Evolutionary conservation across 2,329 filamentous ascomycete genomes (phyloP).

Genomic region (Cercospora sp.): DNA sequence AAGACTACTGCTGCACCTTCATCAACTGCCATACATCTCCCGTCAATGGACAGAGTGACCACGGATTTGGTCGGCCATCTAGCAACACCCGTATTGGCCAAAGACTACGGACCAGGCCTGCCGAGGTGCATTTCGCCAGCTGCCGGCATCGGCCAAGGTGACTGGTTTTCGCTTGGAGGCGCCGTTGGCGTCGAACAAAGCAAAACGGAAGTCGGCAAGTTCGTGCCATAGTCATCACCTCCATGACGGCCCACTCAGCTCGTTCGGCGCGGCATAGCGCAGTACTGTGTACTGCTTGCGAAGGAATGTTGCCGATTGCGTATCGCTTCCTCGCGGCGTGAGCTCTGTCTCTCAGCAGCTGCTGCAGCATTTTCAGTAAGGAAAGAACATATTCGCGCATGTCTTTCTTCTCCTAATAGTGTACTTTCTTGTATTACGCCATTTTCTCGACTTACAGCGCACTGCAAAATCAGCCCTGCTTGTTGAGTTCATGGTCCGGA

Average conservation of each 20-base stretch:
- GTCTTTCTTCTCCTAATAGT: neutral
- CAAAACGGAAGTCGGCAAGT: slow-evolving; percentile 4
- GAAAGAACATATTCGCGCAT: neutral
- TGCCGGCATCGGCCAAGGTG: slow-evolving; percentile 15
- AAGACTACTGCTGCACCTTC: neutral
- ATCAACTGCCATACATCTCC: neutral
- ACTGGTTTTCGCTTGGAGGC: neutral
- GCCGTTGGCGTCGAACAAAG: neutral
- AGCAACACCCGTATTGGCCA: neutral
- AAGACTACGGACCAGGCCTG: neutral
- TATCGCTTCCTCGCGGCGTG: neutral
- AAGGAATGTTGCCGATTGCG: neutral
- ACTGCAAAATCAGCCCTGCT: neutral
- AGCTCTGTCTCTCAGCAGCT: neutral
- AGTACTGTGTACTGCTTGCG: neutral
- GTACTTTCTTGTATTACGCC: neutral
- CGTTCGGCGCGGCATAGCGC: neutral
- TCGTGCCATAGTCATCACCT: neutral
- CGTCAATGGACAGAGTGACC: neutral
- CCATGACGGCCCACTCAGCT: neutral
- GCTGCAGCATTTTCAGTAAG: neutral
- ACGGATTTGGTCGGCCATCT: neutral
- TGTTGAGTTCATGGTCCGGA: neutral
- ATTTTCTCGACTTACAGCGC: neutral
- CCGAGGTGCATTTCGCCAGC: neutral